Percentiles rank a stretch among this genome's conserved stretches.
Conservation (phyloP, 441 rosid genomes). For the Gossypium davidsonii region DNA sequence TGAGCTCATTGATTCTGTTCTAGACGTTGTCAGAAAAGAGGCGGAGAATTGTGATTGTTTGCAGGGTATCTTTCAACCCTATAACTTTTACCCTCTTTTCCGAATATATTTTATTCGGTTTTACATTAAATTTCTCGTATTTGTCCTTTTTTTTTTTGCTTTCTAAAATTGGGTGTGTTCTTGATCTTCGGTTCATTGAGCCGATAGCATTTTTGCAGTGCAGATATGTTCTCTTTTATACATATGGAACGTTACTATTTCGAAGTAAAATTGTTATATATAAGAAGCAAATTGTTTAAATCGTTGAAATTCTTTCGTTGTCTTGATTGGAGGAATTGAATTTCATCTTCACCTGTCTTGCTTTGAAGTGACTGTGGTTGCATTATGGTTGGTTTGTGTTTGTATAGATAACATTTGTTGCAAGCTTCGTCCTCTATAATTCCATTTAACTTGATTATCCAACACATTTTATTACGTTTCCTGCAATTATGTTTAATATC, state of each 20-base stretch:
- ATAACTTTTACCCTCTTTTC: not conserved
- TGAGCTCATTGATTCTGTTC: not conserved
- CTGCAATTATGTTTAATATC: not conserved
- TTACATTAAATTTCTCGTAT: not conserved
- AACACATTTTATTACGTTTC: not conserved
- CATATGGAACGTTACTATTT: not conserved
- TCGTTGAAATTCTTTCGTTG: not conserved
- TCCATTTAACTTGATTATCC: not conserved
- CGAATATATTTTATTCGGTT: not conserved
- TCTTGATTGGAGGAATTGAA: not conserved
- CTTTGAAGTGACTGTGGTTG: not conserved
- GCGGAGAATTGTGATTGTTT: constrained; percentile 1
- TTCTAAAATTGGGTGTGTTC: not conserved
- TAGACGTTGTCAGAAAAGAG: not conserved
- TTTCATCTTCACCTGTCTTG: not conserved
- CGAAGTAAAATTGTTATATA: not conserved
- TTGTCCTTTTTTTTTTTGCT: not conserved
- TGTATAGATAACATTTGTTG: not conserved
- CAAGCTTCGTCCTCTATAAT: not conserved
- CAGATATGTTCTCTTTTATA: not conserved
- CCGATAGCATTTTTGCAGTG: not conserved
- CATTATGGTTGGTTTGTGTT: not conserved
- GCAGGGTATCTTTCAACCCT: not conserved
- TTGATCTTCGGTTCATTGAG: not conserved
- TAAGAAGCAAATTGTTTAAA: not conserved